Base-by-base conservation (phyloP, 805 yeast genomes). In the Isabelozyma pseudorhagii region DNA sequence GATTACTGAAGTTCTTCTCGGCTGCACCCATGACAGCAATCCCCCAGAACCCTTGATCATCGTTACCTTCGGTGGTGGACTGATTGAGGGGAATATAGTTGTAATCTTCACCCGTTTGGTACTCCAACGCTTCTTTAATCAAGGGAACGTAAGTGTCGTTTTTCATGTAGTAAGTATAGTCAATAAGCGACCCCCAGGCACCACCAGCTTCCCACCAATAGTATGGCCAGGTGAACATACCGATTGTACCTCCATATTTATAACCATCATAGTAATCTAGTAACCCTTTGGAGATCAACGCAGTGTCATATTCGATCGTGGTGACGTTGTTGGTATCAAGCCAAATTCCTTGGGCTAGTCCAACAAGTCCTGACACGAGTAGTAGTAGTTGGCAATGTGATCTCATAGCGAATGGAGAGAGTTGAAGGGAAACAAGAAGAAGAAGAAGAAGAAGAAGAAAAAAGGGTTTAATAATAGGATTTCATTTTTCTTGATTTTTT, bases 131-230 rank as follows among this genome's bases (percentile, higher is more conserved):
- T 38, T 77, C 72, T 58, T 79, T 77, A 48, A 89, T 77, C 38
- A 78, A 50, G 10, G 76, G 74, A 42, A 79, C 85, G 58, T 82
- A 88, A 1, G 92, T 81, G 54, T 78, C 79, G 64, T 92, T 87
- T 38, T 85, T 80, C 65, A 89, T 81, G 63, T 77, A 85, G 56
- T 64, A 83, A 71, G 89, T 78, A 67, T 87, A 86, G 65, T 91
- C 97, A 42, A 93, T 62, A 78, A 93, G 72, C 15, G 87, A 77
- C 8, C 97, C 96, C 89, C 91, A 90, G 1, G 93, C 97, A 52
- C 92, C 96, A 56, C 98, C 98, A 8, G 97, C 96, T 71, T 91
- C 90, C 97, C 97, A 92, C 99, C 98, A 93, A 77, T 93, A 93
- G 76, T 93, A 92, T 0, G 98, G 98, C 62, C 77, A 72, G 10